Evolutionary conservation across 176 grass and related monocot genomes (phyloP).

Genomic region (Raddia distichophylla): DNA sequence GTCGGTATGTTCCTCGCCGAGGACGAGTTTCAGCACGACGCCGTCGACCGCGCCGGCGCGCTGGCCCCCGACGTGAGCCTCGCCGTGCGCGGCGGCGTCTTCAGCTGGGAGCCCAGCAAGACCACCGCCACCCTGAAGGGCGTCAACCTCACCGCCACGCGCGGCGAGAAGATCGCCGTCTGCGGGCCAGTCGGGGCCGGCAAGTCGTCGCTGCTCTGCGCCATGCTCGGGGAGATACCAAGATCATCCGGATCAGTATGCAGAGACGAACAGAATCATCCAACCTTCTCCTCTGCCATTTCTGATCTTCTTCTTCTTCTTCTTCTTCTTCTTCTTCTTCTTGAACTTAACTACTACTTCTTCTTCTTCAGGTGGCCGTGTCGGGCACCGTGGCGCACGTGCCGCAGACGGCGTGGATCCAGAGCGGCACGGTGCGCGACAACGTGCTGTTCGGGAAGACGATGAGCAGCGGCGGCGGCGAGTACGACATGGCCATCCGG

Average conservation of each 20-base stretch:
- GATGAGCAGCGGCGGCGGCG: constrained; percentile 36
- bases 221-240: constrained; percentile 77
- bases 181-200: constrained; percentile 78
- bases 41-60: constrained; percentile 27
- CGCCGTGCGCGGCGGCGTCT: constrained; percentile 41
- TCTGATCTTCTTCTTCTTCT: not conserved
- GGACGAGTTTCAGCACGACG: constrained; percentile 71
- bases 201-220: constrained; percentile 66
- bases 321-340: not conserved
- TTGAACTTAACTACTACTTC: too few species aligned
- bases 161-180: constrained; percentile 61
- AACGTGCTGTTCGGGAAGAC: constrained; percentile 83
- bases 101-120: constrained; percentile 66
- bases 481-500: constrained; percentile 62
- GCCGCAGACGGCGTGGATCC: constrained; percentile 78
- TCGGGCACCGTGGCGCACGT: constrained; percentile 64
- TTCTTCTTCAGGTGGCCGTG: constrained; percentile 54
- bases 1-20: constrained; percentile 66
- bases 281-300: not conserved
- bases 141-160: constrained; percentile 45
- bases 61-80: constrained; percentile 35
- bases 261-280: not conserved
- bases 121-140: constrained; percentile 48
- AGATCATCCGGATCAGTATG: constrained; percentile 72
- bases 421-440: constrained; percentile 69